phyloP scores from a whole-genome alignment of 495 filamentous ascomycete species.

The Oleoguttula mirabilis region DNA sequence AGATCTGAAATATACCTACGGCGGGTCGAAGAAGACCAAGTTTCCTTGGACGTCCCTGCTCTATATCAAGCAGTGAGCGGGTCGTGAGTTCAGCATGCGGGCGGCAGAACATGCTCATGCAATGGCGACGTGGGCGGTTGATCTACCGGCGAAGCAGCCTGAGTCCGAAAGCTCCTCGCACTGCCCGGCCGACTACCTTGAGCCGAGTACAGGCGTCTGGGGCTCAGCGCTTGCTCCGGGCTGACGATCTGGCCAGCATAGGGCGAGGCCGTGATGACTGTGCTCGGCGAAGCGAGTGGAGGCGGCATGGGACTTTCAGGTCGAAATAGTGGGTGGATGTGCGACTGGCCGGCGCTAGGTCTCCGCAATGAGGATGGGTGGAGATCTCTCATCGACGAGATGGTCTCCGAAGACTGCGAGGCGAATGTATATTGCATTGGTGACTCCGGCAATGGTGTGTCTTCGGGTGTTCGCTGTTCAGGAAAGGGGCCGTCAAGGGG shows the following conservation, averaged over 20 bases:
- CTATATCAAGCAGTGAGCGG: no score
- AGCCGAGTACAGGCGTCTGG: background rate
- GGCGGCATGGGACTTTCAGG: constrained; percentile 48
- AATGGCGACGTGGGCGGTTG: background rate
- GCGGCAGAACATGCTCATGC: background rate
- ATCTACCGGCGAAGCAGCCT: background rate
- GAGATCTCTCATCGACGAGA: constrained; percentile 6
- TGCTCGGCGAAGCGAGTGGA: constrained; percentile 6
- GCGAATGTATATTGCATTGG: constrained; percentile 4
- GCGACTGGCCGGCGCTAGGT: constrained; percentile 38
- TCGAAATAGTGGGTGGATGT: constrained; percentile 80
- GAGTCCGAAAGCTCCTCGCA: background rate
- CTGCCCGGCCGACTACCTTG: constrained; percentile 2
- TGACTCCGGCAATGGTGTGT: constrained; percentile 9
- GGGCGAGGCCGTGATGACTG: constrained; percentile 10
- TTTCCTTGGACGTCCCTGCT: no score
- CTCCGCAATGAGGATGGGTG: constrained; percentile 6
- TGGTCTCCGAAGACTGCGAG: constrained; percentile 3
- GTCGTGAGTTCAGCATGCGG: no score
- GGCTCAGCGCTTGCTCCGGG: constrained; percentile 1
- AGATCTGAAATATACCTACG: background rate
- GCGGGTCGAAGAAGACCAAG: background rate
- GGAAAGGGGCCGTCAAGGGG: constrained; percentile 28
- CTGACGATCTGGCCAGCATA: constrained; percentile 9
- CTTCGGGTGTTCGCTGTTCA: background rate